Evolutionary conservation across 2,329 filamentous ascomycete genomes (phyloP).

Genomic region (Acephala macrosclerotiorum): DNA sequence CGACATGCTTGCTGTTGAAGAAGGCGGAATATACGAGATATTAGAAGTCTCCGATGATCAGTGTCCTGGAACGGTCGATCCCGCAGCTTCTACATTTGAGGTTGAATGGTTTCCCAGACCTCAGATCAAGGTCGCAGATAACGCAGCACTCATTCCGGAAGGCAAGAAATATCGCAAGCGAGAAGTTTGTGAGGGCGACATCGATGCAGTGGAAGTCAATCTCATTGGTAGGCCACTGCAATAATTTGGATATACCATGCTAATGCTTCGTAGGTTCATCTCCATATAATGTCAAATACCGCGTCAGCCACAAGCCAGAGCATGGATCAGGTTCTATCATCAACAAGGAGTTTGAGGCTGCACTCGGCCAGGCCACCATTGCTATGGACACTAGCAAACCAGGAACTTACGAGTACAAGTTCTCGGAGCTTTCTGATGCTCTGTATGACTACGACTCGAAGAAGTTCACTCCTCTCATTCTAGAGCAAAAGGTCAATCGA

Average conservation of each 20-base stretch:
- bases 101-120: constrained; percentile 89
- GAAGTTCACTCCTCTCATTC: constrained; percentile 69
- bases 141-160: constrained; percentile 64
- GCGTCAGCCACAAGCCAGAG: constrained; percentile 75
- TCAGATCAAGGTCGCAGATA: constrained; percentile 69
- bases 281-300: constrained; percentile 85
- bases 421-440: constrained; percentile 82
- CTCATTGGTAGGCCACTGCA: constrained; percentile 68
- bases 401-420: constrained; percentile 86
- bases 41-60: constrained; percentile 77
- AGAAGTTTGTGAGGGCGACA: constrained; percentile 92
- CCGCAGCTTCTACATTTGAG: constrained; percentile 75
- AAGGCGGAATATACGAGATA: constrained; percentile 81
- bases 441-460: constrained; percentile 80
- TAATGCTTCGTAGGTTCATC: constrained; percentile 64
- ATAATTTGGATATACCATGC: not conserved
- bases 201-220: constrained; percentile 84
- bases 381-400: constrained; percentile 86
- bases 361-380: constrained; percentile 77
- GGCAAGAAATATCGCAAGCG: constrained; percentile 71
- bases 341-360: constrained; percentile 78
- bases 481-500: constrained; percentile 85
- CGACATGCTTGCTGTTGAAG: constrained; percentile 69
- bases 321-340: constrained; percentile 70
- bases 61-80: constrained; percentile 83